Base-by-base conservation (phyloP, 2,329 filamentous ascomycete genomes). In the Periglandula ipomoeae region DNA sequence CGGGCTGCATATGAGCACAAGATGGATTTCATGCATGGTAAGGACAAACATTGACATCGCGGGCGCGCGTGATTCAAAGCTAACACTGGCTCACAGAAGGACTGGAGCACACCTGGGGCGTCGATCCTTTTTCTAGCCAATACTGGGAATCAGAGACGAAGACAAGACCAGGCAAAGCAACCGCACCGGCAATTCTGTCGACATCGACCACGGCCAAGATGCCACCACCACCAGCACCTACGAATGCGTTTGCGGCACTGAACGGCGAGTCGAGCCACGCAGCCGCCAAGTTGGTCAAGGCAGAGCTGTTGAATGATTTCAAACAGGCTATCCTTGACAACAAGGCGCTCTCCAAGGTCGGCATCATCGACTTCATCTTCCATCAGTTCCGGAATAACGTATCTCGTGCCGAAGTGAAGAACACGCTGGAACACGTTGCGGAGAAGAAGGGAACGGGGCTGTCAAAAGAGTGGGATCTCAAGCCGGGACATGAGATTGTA, bases 91-190 rank as follows among this genome's bases (percentile, higher is more conserved):
- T 34, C n/a, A 27, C 34, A 76, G 74, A 72, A 47, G 61, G 63
- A 49, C 68, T 80, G 13, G 67, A 75, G 34, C 68, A 64, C 66
- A 82, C 66, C 43, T 64, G 65, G 43, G 62, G 66, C 7, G 91
- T 98, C 54, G 84, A 98, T 59, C 93, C 93, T 0, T 94, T 91
- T 61, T 90, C 88, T 0, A 81, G 80, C 0, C 65, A 72, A 0
- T 97, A 97, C 65, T 97, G 93, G 93, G 68, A 73, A 26, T 55
- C 68, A 2, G 70, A 71, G 49, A 59, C 59, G 17, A 68, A 66
- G 52, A 54, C 59, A 20, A 59, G 55, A 43, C 42, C 55, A 9
- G 55, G 59, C 30, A 58, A 56, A 45, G 44, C 55, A 17, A 37
- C 50, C 11, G 57, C 59, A 34, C 43, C 53, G 9, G 23, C 47